phyloP scores from a whole-genome alignment of 2,329 filamentous ascomycete genomes.

The Colletotrichum sp. region DNA sequence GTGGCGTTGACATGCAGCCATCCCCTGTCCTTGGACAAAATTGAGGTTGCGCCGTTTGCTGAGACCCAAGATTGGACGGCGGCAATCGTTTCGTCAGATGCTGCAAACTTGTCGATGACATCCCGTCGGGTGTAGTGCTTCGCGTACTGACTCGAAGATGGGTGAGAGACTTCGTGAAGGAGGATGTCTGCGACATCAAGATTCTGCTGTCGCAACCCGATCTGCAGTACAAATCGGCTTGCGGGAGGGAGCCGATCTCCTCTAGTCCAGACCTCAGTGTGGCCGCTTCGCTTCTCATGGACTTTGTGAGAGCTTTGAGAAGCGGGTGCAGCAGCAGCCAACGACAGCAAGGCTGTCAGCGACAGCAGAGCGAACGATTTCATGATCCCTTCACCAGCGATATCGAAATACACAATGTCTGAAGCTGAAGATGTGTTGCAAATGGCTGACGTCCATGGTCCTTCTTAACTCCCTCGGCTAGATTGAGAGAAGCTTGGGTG shows the following conservation, averaged over 20 bases:
- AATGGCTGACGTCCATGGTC: background rate
- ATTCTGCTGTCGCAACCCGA: background rate
- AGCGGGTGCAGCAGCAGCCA: background rate
- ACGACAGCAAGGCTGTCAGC: background rate
- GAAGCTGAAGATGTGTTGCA: fast-evolving
- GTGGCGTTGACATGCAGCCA: background rate
- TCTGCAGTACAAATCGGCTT: background rate
- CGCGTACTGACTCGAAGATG: background rate
- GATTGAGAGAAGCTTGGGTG: background rate
- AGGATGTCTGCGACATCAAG: background rate
- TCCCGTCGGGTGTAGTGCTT: background rate
- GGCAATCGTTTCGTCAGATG: background rate
- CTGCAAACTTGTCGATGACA: background rate
- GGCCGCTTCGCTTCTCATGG: background rate
- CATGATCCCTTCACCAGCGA: background rate
- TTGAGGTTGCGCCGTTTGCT: background rate
- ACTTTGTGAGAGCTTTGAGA: background rate
- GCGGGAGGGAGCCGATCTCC: background rate
- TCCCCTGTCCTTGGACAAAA: background rate
- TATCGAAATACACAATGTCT: background rate
- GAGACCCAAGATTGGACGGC: background rate
- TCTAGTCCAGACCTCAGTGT: background rate
- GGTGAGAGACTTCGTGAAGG: background rate
- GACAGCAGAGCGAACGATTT: background rate
- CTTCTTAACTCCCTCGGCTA: background rate